Percentiles rank a stretch among this genome's conserved stretches.
phyloP scores from a whole-genome alignment of 805 yeast species.

The Saccharomycopsis olivae region DNA sequence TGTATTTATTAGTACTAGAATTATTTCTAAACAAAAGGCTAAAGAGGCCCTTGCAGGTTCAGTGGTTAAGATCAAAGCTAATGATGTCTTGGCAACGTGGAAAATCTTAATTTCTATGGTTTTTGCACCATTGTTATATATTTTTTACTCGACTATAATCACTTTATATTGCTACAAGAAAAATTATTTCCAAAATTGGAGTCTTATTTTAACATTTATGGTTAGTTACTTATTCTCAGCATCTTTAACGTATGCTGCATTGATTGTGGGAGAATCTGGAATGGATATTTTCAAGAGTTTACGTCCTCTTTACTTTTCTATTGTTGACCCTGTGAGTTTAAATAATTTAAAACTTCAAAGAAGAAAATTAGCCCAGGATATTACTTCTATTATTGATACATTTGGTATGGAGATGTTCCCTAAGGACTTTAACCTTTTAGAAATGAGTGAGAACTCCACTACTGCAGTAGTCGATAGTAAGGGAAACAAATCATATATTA shows the following conservation, averaged over 20 bases:
- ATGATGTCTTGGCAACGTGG: constrained; percentile 94
- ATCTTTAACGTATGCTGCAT: constrained; percentile 75
- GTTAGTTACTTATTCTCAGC: constrained; percentile 48
- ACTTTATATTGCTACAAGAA: constrained; percentile 33
- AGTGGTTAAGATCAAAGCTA: constrained; percentile 79
- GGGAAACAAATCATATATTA: constrained; percentile 17
- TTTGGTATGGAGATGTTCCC: constrained; percentile 84
- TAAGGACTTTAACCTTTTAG: constrained; percentile 46
- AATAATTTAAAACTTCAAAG: constrained; percentile 49
- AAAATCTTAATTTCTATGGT: constrained; percentile 77
- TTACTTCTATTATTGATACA: constrained; percentile 70
- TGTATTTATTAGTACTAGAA: constrained; percentile 63
- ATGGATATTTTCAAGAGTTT: constrained; percentile 74
- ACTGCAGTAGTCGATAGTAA: constrained; percentile 10
- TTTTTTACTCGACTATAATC: constrained; percentile 51
- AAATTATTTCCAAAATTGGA: constrained; percentile 25
- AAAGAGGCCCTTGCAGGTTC: constrained; percentile 79
- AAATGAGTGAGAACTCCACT: constrained; percentile 18
- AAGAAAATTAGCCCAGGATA: constrained; percentile 49
- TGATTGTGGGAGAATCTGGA: constrained; percentile 84
- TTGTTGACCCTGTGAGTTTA: constrained; percentile 32
- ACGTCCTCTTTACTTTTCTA: constrained; percentile 50
- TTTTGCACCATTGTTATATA: constrained; percentile 75
- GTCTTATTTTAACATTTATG: constrained; percentile 26
- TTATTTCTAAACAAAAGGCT: constrained; percentile 63